Conservation (phyloP, 331 rosid genomes). For the Spiraea crenata region DNA sequence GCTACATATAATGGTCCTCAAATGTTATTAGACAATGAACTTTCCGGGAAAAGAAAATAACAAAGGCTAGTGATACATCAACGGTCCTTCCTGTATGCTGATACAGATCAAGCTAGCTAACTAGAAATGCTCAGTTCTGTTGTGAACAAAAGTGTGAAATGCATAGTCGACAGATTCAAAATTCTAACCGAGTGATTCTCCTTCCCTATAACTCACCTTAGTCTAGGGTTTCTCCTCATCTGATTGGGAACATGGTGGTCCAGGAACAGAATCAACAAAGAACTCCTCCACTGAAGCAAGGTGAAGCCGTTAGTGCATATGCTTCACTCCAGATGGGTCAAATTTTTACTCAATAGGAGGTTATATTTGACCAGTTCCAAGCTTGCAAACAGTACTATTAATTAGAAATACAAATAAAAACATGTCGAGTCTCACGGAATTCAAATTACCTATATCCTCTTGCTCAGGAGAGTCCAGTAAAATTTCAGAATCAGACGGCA, state of each 20-base stretch:
- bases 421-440: constrained; percentile 1
- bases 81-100: constrained; percentile 25
- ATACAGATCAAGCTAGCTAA: constrained; percentile 44
- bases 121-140: constrained; percentile 17
- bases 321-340: too few relatives aligned
- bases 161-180: constrained; percentile 35
- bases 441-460: constrained; percentile 81
- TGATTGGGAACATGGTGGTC: constrained; percentile 72
- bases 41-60: not conserved
- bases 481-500: constrained; percentile 92
- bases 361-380: too few relatives aligned
- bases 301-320: constrained; percentile 10
- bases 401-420: constrained; percentile 8
- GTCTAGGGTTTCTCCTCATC: constrained; percentile 79
- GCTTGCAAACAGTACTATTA: not conserved
- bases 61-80: constrained; percentile 24
- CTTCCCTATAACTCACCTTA: constrained; percentile 50
- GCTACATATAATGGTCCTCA: constrained; percentile 9
- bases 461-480: constrained; percentile 91
- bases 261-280: constrained; percentile 86
- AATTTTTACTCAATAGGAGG: too few relatives aligned
- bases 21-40: constrained; percentile 1
- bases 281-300: constrained; percentile 86
- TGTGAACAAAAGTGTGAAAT: constrained; percentile 30
- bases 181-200: constrained; percentile 30